phyloP scores from a whole-genome alignment of 495 filamentous ascomycete genomes.

The Penicillium parvum region DNA sequence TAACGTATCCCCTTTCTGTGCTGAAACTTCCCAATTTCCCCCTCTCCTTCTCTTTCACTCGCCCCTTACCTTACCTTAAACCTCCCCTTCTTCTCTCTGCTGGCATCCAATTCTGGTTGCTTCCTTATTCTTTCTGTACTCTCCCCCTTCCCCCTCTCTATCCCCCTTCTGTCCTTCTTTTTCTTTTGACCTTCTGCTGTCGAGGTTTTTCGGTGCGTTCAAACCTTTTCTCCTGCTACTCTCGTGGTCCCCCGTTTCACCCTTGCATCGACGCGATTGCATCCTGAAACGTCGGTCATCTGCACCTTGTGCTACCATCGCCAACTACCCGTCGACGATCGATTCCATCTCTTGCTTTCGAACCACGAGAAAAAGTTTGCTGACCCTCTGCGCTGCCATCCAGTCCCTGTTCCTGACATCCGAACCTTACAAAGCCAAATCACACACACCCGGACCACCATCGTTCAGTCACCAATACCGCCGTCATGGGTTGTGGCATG shows the following conservation, averaged over 20 bases:
- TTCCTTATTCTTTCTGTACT: slow-evolving; percentile 12
- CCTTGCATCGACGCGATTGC: slow-evolving; percentile 23
- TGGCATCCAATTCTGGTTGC: slow-evolving; percentile 14
- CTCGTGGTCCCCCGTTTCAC: slow-evolving; percentile 21
- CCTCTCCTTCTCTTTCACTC: no score
- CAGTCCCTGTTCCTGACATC: slow-evolving; percentile 15
- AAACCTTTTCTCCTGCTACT: slow-evolving; percentile 1
- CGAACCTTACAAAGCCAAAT: slow-evolving; percentile 16
- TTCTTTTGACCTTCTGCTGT: not conserved
- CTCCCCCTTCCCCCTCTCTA: slow-evolving; percentile 1
- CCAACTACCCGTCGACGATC: slow-evolving; percentile 10
- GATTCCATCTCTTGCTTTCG: not conserved
- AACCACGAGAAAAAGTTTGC: slow-evolving; percentile 5
- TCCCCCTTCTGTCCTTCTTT: no score
- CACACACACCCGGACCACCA: slow-evolving; percentile 15
- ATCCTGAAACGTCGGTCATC: slow-evolving; percentile 25
- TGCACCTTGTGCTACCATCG: slow-evolving; percentile 22
- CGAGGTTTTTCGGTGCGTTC: slow-evolving; percentile 1
- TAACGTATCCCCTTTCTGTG: slow-evolving; percentile 23
- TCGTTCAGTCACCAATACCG: slow-evolving; percentile 30
- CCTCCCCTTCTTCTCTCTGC: slow-evolving; percentile 20
- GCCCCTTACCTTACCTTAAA: slow-evolving; percentile 25
- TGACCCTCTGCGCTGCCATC: slow-evolving; percentile 4
- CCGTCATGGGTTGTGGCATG: slow-evolving; percentile 98
- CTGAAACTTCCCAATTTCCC: slow-evolving; percentile 31